Conservation (phyloP, 805 yeast species). For the Debaryomyces maramus region DNA sequence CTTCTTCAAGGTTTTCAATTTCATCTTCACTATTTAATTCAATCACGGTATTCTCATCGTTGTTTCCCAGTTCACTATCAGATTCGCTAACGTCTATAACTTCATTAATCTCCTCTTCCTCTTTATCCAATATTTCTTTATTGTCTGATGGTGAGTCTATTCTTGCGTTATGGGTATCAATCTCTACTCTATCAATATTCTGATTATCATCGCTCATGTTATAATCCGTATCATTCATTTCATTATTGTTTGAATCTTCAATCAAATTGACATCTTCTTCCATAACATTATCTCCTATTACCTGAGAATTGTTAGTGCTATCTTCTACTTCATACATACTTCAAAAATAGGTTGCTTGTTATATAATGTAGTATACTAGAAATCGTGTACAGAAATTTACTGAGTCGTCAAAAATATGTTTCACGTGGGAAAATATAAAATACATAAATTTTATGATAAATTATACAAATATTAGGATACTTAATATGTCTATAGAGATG, state of each 20-base stretch:
- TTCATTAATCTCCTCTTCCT: conserved; percentile 3
- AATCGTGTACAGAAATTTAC: too few species aligned
- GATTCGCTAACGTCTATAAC: conserved; percentile 1
- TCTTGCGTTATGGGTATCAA: not conserved
- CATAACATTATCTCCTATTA: not conserved
- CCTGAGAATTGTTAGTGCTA: not conserved
- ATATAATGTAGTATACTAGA: too few species aligned
- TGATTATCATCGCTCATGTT: conserved; percentile 1
- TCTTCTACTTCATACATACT: not conserved
- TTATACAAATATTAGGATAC: not conserved
- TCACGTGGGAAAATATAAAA: conserved; percentile 1
- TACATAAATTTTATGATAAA: not conserved
- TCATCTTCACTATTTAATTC: conserved; percentile 25
- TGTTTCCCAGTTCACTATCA: not conserved
- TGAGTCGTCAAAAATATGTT: too few species aligned
- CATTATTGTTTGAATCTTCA: conserved; percentile 3
- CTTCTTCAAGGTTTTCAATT: conserved; percentile 27
- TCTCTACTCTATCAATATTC: not conserved
- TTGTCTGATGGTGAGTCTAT: not conserved
- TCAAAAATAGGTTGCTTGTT: too few species aligned
- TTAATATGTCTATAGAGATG: not conserved
- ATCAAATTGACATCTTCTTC: not conserved
- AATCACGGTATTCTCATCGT: conserved; percentile 1
- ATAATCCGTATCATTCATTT: not conserved
- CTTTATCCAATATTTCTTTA: not conserved